Percentiles rank a stretch among this genome's conserved stretches.
Evolutionary conservation across 2,329 filamentous ascomycete species (phyloP).

Genomic region (Aspergillus quadricinctus): DNA sequence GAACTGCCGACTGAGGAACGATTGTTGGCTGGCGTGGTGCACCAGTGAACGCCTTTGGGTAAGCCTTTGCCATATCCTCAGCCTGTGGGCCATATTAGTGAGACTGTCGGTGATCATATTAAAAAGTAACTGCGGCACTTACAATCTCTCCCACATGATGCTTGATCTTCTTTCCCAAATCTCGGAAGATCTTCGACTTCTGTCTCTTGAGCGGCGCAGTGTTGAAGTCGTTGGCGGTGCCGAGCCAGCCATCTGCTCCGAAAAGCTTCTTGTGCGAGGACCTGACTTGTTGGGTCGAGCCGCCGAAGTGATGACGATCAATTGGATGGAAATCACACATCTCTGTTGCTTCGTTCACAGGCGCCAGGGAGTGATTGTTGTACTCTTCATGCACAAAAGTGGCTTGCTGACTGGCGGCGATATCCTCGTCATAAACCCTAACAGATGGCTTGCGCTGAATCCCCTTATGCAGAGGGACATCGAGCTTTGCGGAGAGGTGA

Average conservation of each 20-base stretch:
- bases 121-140: constrained; percentile 10
- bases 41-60: constrained; percentile 10
- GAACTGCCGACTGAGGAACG: constrained; percentile 22
- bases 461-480: constrained; percentile 8
- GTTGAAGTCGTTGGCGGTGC: constrained; percentile 29
- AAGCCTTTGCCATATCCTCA: constrained; percentile 22
- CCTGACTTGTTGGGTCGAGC: background rate
- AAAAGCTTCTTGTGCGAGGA: constrained; percentile 40
- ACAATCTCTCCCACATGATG: constrained; percentile 36
- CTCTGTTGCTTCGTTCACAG: constrained; percentile 1
- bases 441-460: constrained; percentile 8
- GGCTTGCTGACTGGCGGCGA: constrained; percentile 10
- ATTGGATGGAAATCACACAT: background rate
- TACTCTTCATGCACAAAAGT: constrained; percentile 7
- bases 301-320: constrained; percentile 3
- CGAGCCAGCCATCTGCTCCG: constrained; percentile 39
- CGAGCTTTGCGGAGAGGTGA: constrained; percentile 2
- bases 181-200: constrained; percentile 29
- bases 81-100: constrained; percentile 16
- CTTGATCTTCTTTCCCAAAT: constrained; percentile 37
- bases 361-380: constrained; percentile 1
- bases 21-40: constrained; percentile 9
- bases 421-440: constrained; percentile 4
- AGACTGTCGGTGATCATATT: background rate
- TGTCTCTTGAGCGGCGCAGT: constrained; percentile 21